Base-by-base conservation (phyloP, 2,329 filamentous ascomycete species). In the Cercospora nicotianae region DNA sequence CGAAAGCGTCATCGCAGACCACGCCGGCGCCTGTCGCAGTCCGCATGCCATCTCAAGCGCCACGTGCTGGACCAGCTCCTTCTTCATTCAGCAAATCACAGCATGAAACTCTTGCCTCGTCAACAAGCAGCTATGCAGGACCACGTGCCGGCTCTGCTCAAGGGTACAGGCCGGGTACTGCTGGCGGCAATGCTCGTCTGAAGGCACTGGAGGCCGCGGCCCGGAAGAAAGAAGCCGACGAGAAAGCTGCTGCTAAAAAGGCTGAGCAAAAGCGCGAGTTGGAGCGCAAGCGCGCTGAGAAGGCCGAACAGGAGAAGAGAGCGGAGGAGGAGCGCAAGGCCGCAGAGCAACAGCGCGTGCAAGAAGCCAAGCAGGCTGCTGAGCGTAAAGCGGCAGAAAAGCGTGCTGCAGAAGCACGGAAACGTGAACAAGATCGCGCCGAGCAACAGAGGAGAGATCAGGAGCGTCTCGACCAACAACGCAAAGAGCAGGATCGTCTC, bases 171-270 rank as follows among this genome's bases (percentile, higher is more conserved):
- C 68, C 74, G 42, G 75, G 69, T 59, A 75, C 69, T 36, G 76
- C 70, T n/a, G 73, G 81, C 0, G 92, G 91, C 55, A 78, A 75
- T 58, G 72, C 75, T 20, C 74, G 77, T 8, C 73, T 79, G 13
- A 75, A 74, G 77, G 90, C 91, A 1, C 82, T 94, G 23, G 88
- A 94, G 64, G 84, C 91, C 59, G 92, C 90, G 2, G 91, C 92
- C 45, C 90, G 89, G 75, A 94, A 93, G 79, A 94, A 91, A 77
- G 93, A 96, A 77, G 90, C 87, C 77, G 93, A 96, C 74, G 92
- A 96, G 76, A 88, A 89, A 59, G 91, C 93, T 71, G 87, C 88
- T 13, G 89, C 93, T 74, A 88, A 90, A 60, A 94, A 92, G 75
- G 89, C 90, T 8, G 91, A 96, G 20, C 89, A 90, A 42, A 97